Conservation (phyloP, 2,329 filamentous ascomycete genomes). For the Aspergillus amoenus region DNA sequence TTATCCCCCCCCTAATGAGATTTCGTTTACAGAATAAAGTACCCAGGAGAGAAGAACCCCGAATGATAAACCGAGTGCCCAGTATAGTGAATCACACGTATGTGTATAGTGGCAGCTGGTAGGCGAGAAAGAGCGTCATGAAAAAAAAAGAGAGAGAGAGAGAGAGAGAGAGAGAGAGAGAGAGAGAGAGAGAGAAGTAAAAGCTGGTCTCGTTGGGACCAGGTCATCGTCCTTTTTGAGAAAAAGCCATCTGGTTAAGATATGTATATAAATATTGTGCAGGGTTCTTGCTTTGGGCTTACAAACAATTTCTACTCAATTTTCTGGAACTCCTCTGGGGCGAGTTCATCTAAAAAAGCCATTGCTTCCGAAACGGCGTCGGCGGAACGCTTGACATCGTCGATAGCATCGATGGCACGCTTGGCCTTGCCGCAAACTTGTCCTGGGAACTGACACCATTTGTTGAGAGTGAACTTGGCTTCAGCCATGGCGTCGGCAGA, state of each 20-base stretch:
- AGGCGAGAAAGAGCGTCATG: background rate
- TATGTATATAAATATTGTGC: background rate
- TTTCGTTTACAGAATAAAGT: background rate
- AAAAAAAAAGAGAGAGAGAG: background rate
- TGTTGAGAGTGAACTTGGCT: constrained; percentile 22
- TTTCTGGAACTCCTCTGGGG: constrained; percentile 15
- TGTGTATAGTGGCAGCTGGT: background rate
- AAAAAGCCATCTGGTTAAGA: background rate
- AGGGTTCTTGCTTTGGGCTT: background rate
- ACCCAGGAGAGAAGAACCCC: background rate
- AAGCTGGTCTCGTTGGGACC: background rate
- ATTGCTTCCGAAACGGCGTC: constrained; percentile 34
- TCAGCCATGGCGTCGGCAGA: constrained; percentile 31
- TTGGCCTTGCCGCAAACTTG: constrained; percentile 57
- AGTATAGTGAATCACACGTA: background rate
- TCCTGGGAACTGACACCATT: constrained; percentile 35
- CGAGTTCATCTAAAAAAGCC: constrained; percentile 27
- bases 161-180: too few species aligned
- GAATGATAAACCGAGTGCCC: background rate
- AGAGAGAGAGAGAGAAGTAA: too few species aligned
- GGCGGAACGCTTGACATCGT: constrained; percentile 44
- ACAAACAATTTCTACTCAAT: background rate
- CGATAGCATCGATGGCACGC: constrained; percentile 66
- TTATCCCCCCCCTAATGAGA: background rate
- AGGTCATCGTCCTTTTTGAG: background rate